These are phyloP conservation scores for Aspergillus viridinutans DNA, from an alignment of 2,329 filamentous ascomycete species.

Conservation along the genomic window DNA sequence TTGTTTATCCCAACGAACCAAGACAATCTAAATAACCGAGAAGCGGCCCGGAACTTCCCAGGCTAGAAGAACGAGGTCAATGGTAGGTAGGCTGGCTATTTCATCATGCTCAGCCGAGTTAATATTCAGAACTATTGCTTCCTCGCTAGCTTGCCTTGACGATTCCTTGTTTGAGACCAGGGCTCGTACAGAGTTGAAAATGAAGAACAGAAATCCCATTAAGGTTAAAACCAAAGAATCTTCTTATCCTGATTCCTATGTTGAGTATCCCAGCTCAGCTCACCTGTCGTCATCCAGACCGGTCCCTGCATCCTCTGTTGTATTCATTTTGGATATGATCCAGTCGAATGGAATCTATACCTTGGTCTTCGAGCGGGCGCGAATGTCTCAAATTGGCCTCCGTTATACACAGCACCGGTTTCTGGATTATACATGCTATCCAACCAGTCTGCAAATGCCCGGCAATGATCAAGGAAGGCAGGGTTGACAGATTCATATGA, in stretches of 20 bases:
- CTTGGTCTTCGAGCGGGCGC: background rate
- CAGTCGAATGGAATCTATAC: background rate
- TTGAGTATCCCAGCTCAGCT: no score
- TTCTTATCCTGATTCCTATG: background rate
- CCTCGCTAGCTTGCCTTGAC: no score
- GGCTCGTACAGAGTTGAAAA: background rate
- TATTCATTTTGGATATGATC: background rate
- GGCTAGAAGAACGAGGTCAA: no score
- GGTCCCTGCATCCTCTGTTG: background rate
- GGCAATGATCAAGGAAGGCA: background rate
- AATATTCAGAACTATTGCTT: no score
- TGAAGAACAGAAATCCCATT: conserved; percentile 4
- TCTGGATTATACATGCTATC: background rate
- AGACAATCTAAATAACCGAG: no score
- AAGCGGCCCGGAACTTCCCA: no score
- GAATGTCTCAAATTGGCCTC: background rate
- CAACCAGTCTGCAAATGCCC: background rate
- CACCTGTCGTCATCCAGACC: background rate
- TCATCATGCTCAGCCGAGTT: no score
- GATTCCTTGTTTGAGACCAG: no score
- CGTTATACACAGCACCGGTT: background rate
- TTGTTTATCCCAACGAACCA: no score
- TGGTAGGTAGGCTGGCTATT: no score
- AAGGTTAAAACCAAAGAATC: background rate
- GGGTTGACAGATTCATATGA: background rate